Percentiles rank a stretch among this genome's conserved stretches.
These are phyloP conservation scores for Salix arbutifolia DNA, from an alignment of 345 rosid species.

Conservation along the genomic window DNA sequence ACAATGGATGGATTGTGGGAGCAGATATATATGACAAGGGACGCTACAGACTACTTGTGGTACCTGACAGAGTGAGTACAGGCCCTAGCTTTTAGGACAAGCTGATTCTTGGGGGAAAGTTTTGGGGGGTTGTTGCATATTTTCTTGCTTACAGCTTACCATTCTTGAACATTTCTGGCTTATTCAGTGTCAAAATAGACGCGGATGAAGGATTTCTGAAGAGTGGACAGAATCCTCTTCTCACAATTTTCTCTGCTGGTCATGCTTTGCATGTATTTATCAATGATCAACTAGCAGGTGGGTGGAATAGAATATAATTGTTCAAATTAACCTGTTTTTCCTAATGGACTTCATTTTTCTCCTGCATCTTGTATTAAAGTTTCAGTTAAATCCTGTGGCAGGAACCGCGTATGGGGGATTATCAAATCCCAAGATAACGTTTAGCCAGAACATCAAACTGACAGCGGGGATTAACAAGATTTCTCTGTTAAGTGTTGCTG, in stretches of 20 bases:
- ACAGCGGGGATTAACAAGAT: conserved; percentile 31
- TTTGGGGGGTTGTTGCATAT: not conserved
- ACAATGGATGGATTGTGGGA: conserved; percentile 35
- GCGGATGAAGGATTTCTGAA: conserved; percentile 57
- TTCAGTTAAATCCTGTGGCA: not conserved
- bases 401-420: conserved; percentile 24
- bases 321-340: not conserved
- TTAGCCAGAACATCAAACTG: conserved; percentile 27
- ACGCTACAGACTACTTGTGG: conserved; percentile 46
- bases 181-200: conserved; percentile 54
- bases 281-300: conserved; percentile 30
- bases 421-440: conserved; percentile 24
- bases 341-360: not conserved
- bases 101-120: not conserved
- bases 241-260: conserved; percentile 30
- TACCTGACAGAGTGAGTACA: conserved; percentile 43
- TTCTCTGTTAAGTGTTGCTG: conserved; percentile 36
- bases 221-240: conserved; percentile 57
- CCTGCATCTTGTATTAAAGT: conserved; percentile 1
- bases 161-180: not conserved
- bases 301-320: not conserved
- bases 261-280: conserved; percentile 32
- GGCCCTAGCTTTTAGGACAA: not conserved
- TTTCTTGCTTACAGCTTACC: not conserved
- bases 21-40: conserved; percentile 38